phyloP scores from a whole-genome alignment of 2,329 filamentous ascomycete species.

The Beauveria scarabaeidicola region DNA sequence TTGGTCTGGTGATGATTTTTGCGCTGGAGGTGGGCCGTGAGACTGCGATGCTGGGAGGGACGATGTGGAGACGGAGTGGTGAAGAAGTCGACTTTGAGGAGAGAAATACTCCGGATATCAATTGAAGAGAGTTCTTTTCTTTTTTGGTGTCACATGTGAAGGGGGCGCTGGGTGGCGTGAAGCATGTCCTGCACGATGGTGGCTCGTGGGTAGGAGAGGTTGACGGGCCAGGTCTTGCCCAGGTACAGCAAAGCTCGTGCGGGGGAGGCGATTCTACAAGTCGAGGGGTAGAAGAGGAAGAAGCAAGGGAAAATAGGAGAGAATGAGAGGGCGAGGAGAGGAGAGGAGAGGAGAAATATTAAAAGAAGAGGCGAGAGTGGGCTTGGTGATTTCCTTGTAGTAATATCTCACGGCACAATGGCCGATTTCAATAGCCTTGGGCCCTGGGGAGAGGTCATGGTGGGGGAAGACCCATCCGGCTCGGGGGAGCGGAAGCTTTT shows the following conservation, averaged over 20 bases:
- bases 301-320: not conserved
- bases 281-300: not conserved
- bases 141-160: constrained; percentile 7
- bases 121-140: constrained; percentile 14
- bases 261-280: not conserved
- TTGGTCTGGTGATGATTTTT: constrained; percentile 15
- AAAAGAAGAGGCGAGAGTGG: not conserved
- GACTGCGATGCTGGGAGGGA: not conserved
- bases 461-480: constrained; percentile 8
- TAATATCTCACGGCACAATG: constrained; percentile 3
- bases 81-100: not conserved
- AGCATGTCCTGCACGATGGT: constrained; percentile 6
- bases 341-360: not conserved
- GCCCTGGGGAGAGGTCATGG: not conserved
- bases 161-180: not conserved
- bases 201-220: not conserved
- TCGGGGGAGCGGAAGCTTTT: constrained; percentile 11
- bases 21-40: constrained; percentile 13
- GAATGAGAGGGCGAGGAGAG: not conserved
- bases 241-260: not conserved
- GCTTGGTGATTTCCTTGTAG: not conserved
- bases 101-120: not conserved
- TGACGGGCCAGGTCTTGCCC: not conserved
- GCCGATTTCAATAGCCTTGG: not conserved
- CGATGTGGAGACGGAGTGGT: not conserved